Percentiles rank a stretch among this genome's conserved stretches.
Conservation (phyloP, 768 basidiomycete species). For the Tylopilus vinaceipallidus region DNA sequence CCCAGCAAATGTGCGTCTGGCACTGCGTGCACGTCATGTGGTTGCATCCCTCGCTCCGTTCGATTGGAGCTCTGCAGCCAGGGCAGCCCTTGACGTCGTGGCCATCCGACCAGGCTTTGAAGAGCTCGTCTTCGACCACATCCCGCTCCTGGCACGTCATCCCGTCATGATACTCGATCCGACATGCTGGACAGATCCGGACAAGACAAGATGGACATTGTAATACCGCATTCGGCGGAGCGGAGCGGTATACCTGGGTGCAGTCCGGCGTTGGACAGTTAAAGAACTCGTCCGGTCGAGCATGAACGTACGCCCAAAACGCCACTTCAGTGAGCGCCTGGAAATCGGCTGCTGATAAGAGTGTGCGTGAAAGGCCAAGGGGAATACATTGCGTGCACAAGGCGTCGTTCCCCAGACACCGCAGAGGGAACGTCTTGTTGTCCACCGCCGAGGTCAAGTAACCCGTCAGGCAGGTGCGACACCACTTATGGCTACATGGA, state of each 20-base stretch:
- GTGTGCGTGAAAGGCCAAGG: constrained; percentile 44
- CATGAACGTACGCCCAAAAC: constrained; percentile 58
- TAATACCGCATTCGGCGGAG: constrained; percentile 46
- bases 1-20: constrained; percentile 80
- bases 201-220: constrained; percentile 71
- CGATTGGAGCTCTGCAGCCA: constrained; percentile 66
- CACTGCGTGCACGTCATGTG: constrained; percentile 80
- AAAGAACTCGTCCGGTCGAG: constrained; percentile 58
- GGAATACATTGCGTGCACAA: constrained; percentile 59
- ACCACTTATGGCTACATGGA: constrained; percentile 68
- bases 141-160: constrained; percentile 61
- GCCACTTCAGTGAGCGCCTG: constrained; percentile 55
- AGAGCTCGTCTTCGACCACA: constrained; percentile 50
- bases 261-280: constrained; percentile 84
- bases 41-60: constrained; percentile 75
- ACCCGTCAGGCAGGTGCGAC: constrained; percentile 54
- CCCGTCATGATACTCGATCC: constrained; percentile 61
- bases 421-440: constrained; percentile 64
- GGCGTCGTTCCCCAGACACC: constrained; percentile 64
- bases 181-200: constrained; percentile 67
- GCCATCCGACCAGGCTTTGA: constrained; percentile 59
- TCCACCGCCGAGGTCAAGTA: constrained; percentile 61
- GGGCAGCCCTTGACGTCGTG: constrained; percentile 78
- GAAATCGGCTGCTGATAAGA: constrained; percentile 54
- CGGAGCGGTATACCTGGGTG: constrained; percentile 64